Evolutionary conservation across 192 early-diverging fungal species (phyloP).

Genomic region (Irineochytrium annulatum): DNA sequence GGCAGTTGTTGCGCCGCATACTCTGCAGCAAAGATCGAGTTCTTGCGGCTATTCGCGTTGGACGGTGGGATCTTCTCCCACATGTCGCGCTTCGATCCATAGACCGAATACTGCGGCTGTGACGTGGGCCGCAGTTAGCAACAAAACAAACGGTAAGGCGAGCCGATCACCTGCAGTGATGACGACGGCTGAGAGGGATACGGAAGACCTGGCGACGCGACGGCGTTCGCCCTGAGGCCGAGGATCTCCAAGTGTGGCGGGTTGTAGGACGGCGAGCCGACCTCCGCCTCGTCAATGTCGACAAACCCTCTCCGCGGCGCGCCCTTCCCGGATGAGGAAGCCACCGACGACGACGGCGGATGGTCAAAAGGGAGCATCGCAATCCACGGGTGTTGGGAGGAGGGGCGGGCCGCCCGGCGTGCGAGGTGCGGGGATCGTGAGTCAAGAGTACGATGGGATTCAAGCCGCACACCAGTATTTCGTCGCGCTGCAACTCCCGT

Average conservation of each 20-base stretch:
- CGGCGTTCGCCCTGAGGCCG: too few species aligned
- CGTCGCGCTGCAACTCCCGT: neutral
- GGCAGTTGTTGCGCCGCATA: neutral
- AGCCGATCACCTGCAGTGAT: too few species aligned
- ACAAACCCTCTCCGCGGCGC: constrained; percentile 31
- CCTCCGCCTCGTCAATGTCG: constrained; percentile 25
- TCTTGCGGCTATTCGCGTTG: neutral
- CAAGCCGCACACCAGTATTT: too few species aligned
- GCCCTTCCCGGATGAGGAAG: neutral
- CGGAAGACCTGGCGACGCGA: too few species aligned
- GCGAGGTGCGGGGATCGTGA: too few species aligned
- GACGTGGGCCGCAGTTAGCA: too few species aligned
- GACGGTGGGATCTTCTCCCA: constrained; percentile 11
- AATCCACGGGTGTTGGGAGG: neutral
- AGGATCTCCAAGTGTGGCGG: neutral
- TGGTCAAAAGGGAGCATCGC: neutral
- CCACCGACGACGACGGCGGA: neutral
- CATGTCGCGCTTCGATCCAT: constrained; percentile 18
- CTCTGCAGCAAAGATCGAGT: neutral
- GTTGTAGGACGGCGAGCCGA: neutral
- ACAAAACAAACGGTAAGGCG: too few species aligned
- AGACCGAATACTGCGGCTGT: too few species aligned
- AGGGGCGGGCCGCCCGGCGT: too few species aligned
- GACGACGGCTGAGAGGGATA: too few species aligned
- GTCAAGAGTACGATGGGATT: too few species aligned